Base-by-base conservation (phyloP, 2,329 filamentous ascomycete genomes). In the Sclerotinia borealis region DNA sequence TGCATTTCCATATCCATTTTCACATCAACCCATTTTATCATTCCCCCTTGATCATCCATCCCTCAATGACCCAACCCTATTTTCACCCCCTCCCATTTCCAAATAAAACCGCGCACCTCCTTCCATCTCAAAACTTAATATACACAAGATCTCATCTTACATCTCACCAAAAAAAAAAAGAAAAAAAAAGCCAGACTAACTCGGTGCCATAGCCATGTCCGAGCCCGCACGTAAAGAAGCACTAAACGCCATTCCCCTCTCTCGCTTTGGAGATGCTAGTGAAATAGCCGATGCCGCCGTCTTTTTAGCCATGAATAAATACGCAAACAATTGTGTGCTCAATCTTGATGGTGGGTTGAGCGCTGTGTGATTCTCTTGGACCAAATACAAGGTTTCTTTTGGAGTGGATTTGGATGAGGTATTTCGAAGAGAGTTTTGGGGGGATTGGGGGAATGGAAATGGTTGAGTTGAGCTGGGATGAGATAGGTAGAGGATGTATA, bases 341-440 rank as follows among this genome's bases (percentile, higher is more conserved):
- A 95, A 93, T 74, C 80, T 96, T 34, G 92, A 96, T 75, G 92
- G 92, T 19, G 92, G 92, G 1, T 75, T 96, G 68, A 92, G 89
- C 75, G 90, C 89, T 58, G 70, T 77, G 59, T 90, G 74, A 81
- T 60, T 19, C 15, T 43, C 10, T 25, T n/a, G n/a, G n/a, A n/a
- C n/a, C n/a, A n/a, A n/a, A n/a, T n/a, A n/a, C n/a, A n/a, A n/a
- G n/a, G n/a, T n/a, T n/a, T n/a, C n/a, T 45, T 19, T 13, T 36
- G 4, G 29, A n/a, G 27, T 58, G 17, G n/a, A 58, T 9, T 22
- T 10, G 7, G 2, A 6, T 10, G 15, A 11, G 3, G 19, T 47
- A 17, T 22, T 31, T 45, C n/a, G n/a, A 22, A 39, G 25, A 9
- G 11, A 39, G 25, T 11, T 13, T 31, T 15, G 2, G 10, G 8